phyloP scores from a whole-genome alignment of 768 basidiomycete species.

The Trametes punicea region DNA sequence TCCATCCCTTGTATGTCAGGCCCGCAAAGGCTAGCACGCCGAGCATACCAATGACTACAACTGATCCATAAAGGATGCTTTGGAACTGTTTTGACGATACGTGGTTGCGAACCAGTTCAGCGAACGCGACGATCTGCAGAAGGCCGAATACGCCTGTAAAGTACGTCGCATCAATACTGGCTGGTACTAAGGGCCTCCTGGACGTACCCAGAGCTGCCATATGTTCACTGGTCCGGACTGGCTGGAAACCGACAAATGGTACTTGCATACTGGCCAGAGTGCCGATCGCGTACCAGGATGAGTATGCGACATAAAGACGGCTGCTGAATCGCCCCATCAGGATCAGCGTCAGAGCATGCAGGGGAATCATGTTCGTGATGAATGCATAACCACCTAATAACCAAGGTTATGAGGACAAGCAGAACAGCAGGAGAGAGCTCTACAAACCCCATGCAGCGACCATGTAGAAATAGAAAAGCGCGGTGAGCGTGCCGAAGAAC shows the following conservation, averaged over 20 bases:
- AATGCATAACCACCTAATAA: slow-evolving; percentile 89
- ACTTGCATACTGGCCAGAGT: slow-evolving; percentile 99
- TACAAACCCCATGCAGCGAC: slow-evolving; percentile 95
- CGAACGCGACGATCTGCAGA: slow-evolving; percentile 93
- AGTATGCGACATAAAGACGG: slow-evolving; percentile 92
- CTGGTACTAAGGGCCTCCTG: not conserved
- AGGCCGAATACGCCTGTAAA: slow-evolving; percentile 86
- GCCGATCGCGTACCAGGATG: slow-evolving; percentile 96
- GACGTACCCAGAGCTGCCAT: slow-evolving; percentile 91
- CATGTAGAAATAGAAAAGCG: slow-evolving; percentile 99
- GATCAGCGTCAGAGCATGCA: slow-evolving; percentile 91
- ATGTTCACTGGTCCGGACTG: slow-evolving; percentile 95
- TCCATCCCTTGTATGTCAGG: slow-evolving; percentile 90
- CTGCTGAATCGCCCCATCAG: slow-evolving; percentile 95
- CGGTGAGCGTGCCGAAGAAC: slow-evolving; percentile 84
- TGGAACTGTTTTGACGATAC: slow-evolving; percentile 93
- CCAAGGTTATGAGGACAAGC: slow-evolving; percentile 6
- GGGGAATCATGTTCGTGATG: slow-evolving; percentile 99
- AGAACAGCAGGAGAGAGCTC: not conserved
- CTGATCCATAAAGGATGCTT: slow-evolving; percentile 64
- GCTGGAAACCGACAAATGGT: slow-evolving; percentile 98
- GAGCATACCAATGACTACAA: slow-evolving; percentile 66
- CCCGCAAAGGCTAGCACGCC: slow-evolving; percentile 71
- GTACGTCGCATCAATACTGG: not conserved
- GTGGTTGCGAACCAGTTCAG: slow-evolving; percentile 83